These are phyloP conservation scores for Cladosporium sp. DNA, from an alignment of 2,329 filamentous ascomycete genomes.

Conservation along the genomic window DNA sequence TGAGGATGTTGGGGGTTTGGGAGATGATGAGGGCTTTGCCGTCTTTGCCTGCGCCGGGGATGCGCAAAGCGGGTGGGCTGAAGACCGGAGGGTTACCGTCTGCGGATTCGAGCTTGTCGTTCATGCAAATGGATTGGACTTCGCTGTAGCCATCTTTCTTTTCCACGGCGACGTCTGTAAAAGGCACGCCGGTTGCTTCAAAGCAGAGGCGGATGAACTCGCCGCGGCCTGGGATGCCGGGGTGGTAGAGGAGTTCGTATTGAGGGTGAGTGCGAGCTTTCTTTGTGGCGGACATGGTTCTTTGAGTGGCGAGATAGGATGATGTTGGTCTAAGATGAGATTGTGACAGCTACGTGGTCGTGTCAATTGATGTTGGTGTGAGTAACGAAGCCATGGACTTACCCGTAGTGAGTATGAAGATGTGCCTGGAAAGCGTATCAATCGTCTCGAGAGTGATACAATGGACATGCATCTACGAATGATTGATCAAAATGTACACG, in stretches of 20 bases:
- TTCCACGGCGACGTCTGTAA: slow-evolving; percentile 61
- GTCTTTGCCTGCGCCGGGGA: slow-evolving; percentile 51
- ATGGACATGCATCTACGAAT: not conserved
- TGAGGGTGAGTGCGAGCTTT: slow-evolving; percentile 28
- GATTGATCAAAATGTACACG: not conserved
- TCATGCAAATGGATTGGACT: slow-evolving; percentile 51
- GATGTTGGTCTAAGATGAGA: not conserved
- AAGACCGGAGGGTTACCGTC: slow-evolving; percentile 63
- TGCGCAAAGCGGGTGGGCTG: slow-evolving; percentile 65
- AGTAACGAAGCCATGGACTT: not conserved
- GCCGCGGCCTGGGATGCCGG: slow-evolving; percentile 68
- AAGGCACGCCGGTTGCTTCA: slow-evolving; percentile 65
- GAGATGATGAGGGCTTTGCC: slow-evolving; percentile 60
- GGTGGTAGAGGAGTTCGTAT: slow-evolving; percentile 63
- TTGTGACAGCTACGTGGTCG: not conserved
- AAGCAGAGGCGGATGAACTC: slow-evolving; percentile 72
- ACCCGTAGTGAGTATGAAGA: not conserved
- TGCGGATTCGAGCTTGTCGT: slow-evolving; percentile 40
- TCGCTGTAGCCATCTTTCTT: slow-evolving; percentile 51
- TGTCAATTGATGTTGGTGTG: not conserved
- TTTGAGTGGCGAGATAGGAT: slow-evolving; percentile 1
- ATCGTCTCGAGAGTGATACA: not conserved
- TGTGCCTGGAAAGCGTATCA: not conserved
- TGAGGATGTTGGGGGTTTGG: slow-evolving; percentile 72
- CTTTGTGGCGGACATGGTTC: slow-evolving; percentile 23